Evolutionary conservation across 1,284 basidiomycete genomes (phyloP), one percentile per base, ranked within the genome.

Genomic region (Albatrellus sp.): DNA sequence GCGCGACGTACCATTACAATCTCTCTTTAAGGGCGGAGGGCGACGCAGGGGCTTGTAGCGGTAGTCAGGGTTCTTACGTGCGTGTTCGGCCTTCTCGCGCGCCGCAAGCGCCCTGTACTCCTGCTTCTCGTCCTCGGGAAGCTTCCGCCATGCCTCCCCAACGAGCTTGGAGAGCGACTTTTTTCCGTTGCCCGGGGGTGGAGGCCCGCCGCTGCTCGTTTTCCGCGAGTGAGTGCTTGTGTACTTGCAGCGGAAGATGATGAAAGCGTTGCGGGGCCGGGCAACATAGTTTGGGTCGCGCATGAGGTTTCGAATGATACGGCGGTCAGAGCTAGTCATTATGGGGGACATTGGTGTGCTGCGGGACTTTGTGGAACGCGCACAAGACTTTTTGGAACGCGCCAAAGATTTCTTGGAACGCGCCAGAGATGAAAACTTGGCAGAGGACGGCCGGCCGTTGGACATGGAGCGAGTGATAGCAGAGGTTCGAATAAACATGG

Each of bases 251-350:
- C 90, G 79, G 62, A 90, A 93, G 50, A 92, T 74, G 59, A 93
- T 90, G 65, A 91, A 93, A 24, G 87, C 77, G 57, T 93, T 93
- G 6, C 81, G 74, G 1, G 90, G 90, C 8, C 90, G 78, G 37
- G 87, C 83, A 48, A 90, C 75, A 69, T 85, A 86, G 19, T 67
- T 68, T 0, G 80, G 69, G 51, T 78, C 55, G 44, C 62, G 57
- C 47, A 54, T 48, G 17, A 59, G 57, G 39, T 69, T 59, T 10
- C 52, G 50, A 28, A 46, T 46, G 30, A 52, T 50, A 24, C 24
- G 24, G 24, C 24, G 24, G 24, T 24, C 7, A 7, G 24, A 24
- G 24, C 4, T 3, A 24, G 24, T 3, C 24, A 24, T 24, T 24
- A 7, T 24, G 24, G 24, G 7, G 24, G 7, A 24, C 3, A 24